A percentile compares a stretch with the other conserved stretches of the same genome.
Evolutionary conservation across 2,329 filamentous ascomycete species (phyloP).

Genomic region (Trichoderma cornu-damae): DNA sequence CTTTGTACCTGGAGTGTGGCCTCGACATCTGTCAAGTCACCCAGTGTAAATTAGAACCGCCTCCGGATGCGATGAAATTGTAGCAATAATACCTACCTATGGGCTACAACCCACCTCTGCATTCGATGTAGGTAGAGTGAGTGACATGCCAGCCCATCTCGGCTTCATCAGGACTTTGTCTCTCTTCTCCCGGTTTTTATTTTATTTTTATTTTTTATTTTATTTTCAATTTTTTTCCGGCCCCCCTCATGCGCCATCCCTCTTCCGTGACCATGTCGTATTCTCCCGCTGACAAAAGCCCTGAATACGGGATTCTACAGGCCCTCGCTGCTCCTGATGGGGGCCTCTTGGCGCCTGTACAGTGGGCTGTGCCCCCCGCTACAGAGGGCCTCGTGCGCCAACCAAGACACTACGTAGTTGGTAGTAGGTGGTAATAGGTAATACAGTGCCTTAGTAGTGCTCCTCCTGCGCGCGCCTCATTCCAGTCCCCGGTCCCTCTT

Average conservation of each 20-base stretch:
- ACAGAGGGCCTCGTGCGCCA: too few relatives aligned
- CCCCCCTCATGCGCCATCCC: conserved; percentile 1
- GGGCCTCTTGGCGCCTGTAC: conserved; percentile 9
- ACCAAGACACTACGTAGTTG: too few relatives aligned
- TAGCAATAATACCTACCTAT: too few relatives aligned
- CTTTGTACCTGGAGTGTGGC: too few relatives aligned
- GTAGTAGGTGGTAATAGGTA: too few relatives aligned
- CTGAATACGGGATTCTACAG: conserved; percentile 16
- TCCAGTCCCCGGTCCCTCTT: not conserved
- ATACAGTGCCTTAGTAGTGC: not conserved
- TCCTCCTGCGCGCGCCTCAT: not conserved
- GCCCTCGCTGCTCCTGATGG: conserved; percentile 15
- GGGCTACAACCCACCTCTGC: too few relatives aligned
- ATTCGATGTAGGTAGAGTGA: too few relatives aligned
- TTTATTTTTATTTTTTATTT: not conserved
- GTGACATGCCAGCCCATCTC: too few relatives aligned
- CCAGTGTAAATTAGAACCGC: too few relatives aligned
- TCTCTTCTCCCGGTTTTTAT: not conserved
- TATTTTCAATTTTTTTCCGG: not conserved
- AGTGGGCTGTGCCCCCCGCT: conserved; percentile 7
- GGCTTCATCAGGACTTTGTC: not conserved
- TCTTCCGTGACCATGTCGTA: not conserved
- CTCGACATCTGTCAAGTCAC: too few relatives aligned
- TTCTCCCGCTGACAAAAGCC: conserved; percentile 15
- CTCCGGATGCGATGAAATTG: not conserved